Base-by-base conservation (phyloP, 2,329 filamentous ascomycete species). In the Botrytis byssoidea region DNA sequence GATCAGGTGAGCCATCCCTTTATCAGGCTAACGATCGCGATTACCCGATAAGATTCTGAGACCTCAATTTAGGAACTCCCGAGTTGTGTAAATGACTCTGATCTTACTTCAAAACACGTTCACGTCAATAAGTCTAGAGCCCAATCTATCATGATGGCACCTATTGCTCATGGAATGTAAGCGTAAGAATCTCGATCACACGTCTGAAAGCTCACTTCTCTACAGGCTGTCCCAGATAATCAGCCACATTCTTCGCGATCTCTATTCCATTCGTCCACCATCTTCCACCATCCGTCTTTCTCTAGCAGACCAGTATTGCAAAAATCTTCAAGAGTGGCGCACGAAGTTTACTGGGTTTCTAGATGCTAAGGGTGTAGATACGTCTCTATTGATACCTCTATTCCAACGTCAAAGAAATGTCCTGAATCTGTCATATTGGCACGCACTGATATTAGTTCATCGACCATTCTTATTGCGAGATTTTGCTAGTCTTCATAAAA, bases 71-170 rank as follows among this genome's bases (percentile, higher is more conserved):
- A 77, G 73, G 86, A 88, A 25, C 81, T 89, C 22, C 89, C 89
- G 0, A 82, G 83, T 12, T 81, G 83, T 35, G 83, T 89, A 10
- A 88, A 89, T 72, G 89, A 91, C 74, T 84, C 85, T 8, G 73
- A 78, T 70, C 59, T 71, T 83, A 87, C 74, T 83, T 86, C 40
- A 76, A 74, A 74, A 78, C 81, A 20, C 74, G 81, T 51, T 65
- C 79, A 14, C 74, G 78, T 10, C 78, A 78, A 64, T 69, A 79
- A 35, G 14, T 57, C 73, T 4, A 76, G 73, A 37, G 71, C 71
- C 14, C 83, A 83, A 42, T 81, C 83, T 6, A 79, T 84, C 1
- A 85, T 85, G 84, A 81, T 84, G 73, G 85, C 83, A 10, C 81
- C 84, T 5, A 80, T 85, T 3, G 84, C 84, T 70, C 85, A 86